Evolutionary conservation across 768 basidiomycete species (phyloP).

Genomic region (Leccinum truebloodii): DNA sequence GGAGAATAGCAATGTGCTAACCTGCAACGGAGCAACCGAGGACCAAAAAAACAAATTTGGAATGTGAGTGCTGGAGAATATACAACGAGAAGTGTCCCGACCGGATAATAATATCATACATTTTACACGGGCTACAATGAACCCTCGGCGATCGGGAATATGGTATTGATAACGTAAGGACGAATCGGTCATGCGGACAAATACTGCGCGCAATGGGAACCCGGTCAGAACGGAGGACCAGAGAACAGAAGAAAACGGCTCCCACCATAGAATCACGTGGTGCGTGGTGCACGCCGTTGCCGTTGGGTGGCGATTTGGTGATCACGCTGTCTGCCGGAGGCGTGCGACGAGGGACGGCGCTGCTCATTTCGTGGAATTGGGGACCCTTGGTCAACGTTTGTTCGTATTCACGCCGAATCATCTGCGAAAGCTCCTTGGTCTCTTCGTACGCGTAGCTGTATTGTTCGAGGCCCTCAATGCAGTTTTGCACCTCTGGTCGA

Average conservation of each 20-base stretch:
- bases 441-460: constrained; percentile 89
- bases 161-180: constrained; percentile 28
- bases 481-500: constrained; percentile 78
- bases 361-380: constrained; percentile 44
- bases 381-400: constrained; percentile 40
- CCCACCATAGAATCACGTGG: constrained; percentile 26
- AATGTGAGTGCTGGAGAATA: constrained; percentile 9
- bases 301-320: constrained; percentile 15
- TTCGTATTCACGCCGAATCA: constrained; percentile 55
- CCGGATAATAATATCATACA: constrained; percentile 27
- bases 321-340: constrained; percentile 18
- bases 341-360: constrained; percentile 30
- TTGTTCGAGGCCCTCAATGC: constrained; percentile 84
- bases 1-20: constrained; percentile 25
- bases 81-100: constrained; percentile 13
- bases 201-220: constrained; percentile 18
- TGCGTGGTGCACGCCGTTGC: constrained; percentile 16
- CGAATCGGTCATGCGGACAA: constrained; percentile 21
- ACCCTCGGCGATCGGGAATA: constrained; percentile 20
- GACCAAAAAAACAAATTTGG: constrained; percentile 6
- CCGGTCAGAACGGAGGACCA: constrained; percentile 15
- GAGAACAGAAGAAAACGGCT: not conserved
- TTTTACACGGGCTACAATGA: constrained; percentile 22
- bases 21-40: constrained; percentile 3
- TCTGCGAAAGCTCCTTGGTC: constrained; percentile 72